Conservation (phyloP, 2,329 filamentous ascomycete genomes). For the Fusarium circinatum region DNA sequence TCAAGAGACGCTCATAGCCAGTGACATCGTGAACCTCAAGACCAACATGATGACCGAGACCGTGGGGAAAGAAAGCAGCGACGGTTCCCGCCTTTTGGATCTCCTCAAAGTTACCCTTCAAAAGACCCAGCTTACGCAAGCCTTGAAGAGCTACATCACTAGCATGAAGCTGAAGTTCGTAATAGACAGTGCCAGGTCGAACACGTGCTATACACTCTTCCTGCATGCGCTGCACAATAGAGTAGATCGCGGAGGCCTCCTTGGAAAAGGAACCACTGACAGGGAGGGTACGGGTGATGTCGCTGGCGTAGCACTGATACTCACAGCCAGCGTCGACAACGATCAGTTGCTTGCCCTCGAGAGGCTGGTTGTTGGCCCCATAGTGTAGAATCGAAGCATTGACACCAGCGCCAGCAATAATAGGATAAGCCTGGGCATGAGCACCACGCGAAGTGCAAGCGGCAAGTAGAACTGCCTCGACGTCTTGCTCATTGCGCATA, state of each 20-base stretch:
- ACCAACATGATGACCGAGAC: slow-evolving; percentile 72
- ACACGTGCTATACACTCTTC: slow-evolving; percentile 75
- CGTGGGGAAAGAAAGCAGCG: slow-evolving; percentile 73
- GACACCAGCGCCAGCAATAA: slow-evolving; percentile 87
- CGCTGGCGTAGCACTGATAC: slow-evolving; percentile 85
- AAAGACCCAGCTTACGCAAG: slow-evolving; percentile 75
- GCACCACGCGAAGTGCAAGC: slow-evolving; percentile 78
- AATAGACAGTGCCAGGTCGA: slow-evolving; percentile 75
- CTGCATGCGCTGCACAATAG: slow-evolving; percentile 85
- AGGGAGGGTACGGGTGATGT: slow-evolving; percentile 90
- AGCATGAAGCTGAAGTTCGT: slow-evolving; percentile 77
- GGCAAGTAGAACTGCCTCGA: slow-evolving; percentile 81
- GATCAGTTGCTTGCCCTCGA: slow-evolving; percentile 76
- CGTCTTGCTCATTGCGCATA: slow-evolving; percentile 81
- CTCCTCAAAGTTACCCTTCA: slow-evolving; percentile 71
- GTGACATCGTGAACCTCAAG: slow-evolving; percentile 72
- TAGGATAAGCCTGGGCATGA: slow-evolving; percentile 82
- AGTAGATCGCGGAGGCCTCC: slow-evolving; percentile 79
- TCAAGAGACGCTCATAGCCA: slow-evolving; percentile 51
- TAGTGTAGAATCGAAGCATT: slow-evolving; percentile 92
- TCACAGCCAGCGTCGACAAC: slow-evolving; percentile 91
- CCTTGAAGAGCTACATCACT: slow-evolving; percentile 77
- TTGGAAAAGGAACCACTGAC: slow-evolving; percentile 73
- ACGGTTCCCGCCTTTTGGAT: slow-evolving; percentile 64
- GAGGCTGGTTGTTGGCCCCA: slow-evolving; percentile 77